These are phyloP conservation scores for Galeopsis tetrahit DNA, from an alignment of 257 asterid genomes.

Conservation along the genomic window DNA sequence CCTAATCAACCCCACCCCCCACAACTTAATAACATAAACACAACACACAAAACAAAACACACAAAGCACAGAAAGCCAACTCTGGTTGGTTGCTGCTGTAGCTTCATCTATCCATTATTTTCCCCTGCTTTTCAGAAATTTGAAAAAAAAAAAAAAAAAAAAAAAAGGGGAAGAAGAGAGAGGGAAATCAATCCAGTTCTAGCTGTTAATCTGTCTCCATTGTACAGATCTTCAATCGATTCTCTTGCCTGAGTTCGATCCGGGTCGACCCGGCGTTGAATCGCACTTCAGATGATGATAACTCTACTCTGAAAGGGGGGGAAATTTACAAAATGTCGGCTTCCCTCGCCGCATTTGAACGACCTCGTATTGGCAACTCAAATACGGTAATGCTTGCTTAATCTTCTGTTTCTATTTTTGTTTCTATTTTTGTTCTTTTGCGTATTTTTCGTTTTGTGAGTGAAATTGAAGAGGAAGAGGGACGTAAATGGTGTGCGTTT, in stretches of 20 bases:
- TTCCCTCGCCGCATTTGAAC: constrained; percentile 78
- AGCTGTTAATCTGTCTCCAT: constrained; percentile 33
- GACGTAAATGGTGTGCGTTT: constrained; percentile 23
- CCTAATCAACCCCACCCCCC: constrained; percentile 36
- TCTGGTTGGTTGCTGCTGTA: constrained; percentile 45
- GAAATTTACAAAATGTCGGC: constrained; percentile 65
- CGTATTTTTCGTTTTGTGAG: not conserved
- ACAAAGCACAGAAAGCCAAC: constrained; percentile 30
- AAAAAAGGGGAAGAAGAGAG: not conserved
- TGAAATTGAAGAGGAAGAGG: constrained; percentile 16
- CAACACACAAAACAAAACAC: constrained; percentile 31
- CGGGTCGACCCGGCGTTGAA: constrained; percentile 38
- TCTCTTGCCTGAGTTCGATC: constrained; percentile 41
- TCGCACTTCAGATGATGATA: constrained; percentile 48
- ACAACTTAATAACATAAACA: constrained; percentile 30
- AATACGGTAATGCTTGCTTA: constrained; percentile 67
- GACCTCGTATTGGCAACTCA: constrained; percentile 85
- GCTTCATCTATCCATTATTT: constrained; percentile 44
- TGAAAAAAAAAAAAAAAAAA: constrained; percentile 3
- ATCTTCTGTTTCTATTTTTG: constrained; percentile 8
- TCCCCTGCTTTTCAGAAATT: constrained; percentile 7
- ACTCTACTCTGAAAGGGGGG: constrained; percentile 33
- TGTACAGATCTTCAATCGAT: constrained; percentile 40
- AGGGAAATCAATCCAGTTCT: constrained; percentile 31
- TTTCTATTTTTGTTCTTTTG: not conserved